Percentiles rank a stretch among this genome's conserved stretches.
Evolutionary conservation across 176 grass and related monocot genomes (phyloP).

Genomic region (Carex kokanica): DNA sequence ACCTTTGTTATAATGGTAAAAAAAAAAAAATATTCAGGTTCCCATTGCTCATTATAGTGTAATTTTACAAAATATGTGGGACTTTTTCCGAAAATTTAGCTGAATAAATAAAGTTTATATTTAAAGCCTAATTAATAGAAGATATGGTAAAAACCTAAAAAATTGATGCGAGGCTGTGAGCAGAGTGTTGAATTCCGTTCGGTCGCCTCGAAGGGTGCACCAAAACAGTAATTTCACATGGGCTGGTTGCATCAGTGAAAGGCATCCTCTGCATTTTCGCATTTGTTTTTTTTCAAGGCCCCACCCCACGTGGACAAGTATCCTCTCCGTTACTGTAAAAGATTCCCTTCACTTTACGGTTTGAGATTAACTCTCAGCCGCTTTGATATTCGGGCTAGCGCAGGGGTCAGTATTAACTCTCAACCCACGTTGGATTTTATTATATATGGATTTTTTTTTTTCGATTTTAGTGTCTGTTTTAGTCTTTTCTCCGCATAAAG

Average conservation of each 20-base stretch:
- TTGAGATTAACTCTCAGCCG: no score
- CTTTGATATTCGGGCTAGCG: no score
- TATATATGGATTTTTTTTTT: not conserved
- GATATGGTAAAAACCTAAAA: not conserved
- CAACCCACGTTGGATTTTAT: not conserved
- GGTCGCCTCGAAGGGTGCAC: constrained; percentile 27
- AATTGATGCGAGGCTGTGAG: not conserved
- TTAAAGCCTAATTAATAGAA: constrained; percentile 1
- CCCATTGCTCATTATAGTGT: no score
- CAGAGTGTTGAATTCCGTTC: constrained; percentile 10
- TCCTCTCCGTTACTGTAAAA: no score
- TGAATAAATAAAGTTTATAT: not conserved
- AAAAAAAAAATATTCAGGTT: no score
- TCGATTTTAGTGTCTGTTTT: not conserved
- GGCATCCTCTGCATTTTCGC: not conserved
- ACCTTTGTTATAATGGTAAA: no score
- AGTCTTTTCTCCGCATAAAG: not conserved
- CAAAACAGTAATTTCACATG: constrained; percentile 24
- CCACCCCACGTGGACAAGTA: not conserved
- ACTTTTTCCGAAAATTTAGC: not conserved
- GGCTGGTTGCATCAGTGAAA: not conserved
- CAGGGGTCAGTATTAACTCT: no score
- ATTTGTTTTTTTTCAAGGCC: not conserved
- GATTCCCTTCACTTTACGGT: no score
- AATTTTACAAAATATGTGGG: not conserved